Base-by-base conservation (phyloP, 2,329 filamentous ascomycete species). In the Aureobasidium sp. region DNA sequence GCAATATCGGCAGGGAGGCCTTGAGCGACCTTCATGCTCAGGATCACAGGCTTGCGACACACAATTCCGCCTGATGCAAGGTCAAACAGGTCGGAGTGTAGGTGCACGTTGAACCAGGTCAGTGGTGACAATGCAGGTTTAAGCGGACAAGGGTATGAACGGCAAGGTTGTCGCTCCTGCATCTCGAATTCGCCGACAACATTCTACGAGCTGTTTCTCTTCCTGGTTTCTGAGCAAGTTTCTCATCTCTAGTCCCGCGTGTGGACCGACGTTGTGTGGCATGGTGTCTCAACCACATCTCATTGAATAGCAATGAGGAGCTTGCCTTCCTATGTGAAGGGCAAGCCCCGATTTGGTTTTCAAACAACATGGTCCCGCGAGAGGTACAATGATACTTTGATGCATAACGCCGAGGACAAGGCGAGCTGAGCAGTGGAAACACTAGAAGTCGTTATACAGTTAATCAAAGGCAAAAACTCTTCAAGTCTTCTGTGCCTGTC, bases 391-490 rank as follows among this genome's bases (percentile, higher is more conserved):
- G 39, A 41, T 57, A 44, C 53, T 26, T 57, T 5, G 17, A 32
- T 57, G 53, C 7, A n/a, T 34, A 36, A 10, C 29, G 26, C 53
- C 53, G 53, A 57, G 53, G 29, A 57, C 53, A 26, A 57, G 41
- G 53, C 53, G 39, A 57, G 53, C 53, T 46, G 39, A 57, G 53
- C 46, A 48, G 42, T 36, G 15, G 42, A 47, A 32, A 44, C 12
- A n/a, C 42, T 48, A 58, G 41, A 48, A 6, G 55, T 58, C 42
- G 55, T 47, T 58, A 27, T 42, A 20, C 39, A 20, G 39, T 29
- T 39, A 48, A 58, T 47, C 55, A 48, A 48, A 48, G 42, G 55
- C 29, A 48, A 58, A 58, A 58, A 58, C 2, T 48, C 55, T 58
- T 2, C 42, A 39, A n/a, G 32, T 27, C n/a, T 37, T 48, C 55